These are phyloP conservation scores for Saccharomyces hybrid DNA, from an alignment of 1,139 yeast species.

Conservation along the genomic window DNA sequence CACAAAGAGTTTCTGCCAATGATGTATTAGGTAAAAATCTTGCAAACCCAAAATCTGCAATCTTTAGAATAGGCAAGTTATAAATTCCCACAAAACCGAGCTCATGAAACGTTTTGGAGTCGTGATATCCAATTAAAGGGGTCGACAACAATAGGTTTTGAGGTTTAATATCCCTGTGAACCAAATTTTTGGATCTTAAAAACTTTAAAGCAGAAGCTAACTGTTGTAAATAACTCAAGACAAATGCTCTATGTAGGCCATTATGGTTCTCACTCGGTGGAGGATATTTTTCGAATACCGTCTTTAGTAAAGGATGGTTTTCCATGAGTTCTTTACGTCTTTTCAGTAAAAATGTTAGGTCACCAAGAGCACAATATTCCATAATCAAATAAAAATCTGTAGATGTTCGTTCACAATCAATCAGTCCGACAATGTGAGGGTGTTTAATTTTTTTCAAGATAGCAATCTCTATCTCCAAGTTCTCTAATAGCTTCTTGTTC, in stretches of 20 bases:
- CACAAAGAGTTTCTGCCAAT: slow-evolving; percentile 94
- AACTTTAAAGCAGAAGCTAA: slow-evolving; percentile 77
- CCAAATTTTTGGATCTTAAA: slow-evolving; percentile 71
- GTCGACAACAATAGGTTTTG: slow-evolving; percentile 83
- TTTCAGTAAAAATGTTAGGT: slow-evolving; percentile 76
- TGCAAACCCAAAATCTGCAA: slow-evolving; percentile 97
- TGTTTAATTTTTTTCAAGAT: slow-evolving; percentile 81
- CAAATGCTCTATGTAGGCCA: slow-evolving; percentile 73
- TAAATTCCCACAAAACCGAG: slow-evolving; percentile 64
- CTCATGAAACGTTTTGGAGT: slow-evolving; percentile 49
- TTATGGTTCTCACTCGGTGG: slow-evolving; percentile 61
- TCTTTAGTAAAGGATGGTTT: slow-evolving; percentile 72
- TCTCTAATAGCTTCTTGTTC: slow-evolving; percentile 78
- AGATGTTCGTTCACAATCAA: slow-evolving; percentile 73
- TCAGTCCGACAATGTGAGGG: slow-evolving; percentile 82
- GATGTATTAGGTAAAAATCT: slow-evolving; percentile 86
- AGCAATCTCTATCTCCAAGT: slow-evolving; percentile 82
- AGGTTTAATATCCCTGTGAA: slow-evolving; percentile 91
- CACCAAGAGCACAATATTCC: slow-evolving; percentile 97
- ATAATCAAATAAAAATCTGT: slow-evolving; percentile 84
- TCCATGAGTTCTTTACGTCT: slow-evolving; percentile 62
- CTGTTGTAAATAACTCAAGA: slow-evolving; percentile 79
- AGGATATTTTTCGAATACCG: slow-evolving; percentile 74
- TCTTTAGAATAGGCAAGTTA: slow-evolving; percentile 82
- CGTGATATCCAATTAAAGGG: slow-evolving; percentile 46